Percentiles rank a stretch among this genome's conserved stretches.
Evolutionary conservation across 106 monocot species (phyloP).

Genomic region (Phalaenopsis equestris): DNA sequence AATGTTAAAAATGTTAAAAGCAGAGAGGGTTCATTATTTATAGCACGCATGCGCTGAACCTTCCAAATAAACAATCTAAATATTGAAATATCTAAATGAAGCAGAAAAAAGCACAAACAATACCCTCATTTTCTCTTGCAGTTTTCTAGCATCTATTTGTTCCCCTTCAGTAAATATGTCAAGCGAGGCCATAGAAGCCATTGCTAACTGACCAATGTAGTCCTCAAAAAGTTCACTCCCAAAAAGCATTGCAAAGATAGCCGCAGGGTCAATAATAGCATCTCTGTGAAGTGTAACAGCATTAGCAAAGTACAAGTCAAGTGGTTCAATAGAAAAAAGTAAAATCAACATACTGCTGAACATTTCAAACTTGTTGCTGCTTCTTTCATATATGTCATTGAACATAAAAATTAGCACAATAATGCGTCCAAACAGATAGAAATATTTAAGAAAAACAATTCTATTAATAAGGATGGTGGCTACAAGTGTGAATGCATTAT

Average conservation of each 20-base stretch:
- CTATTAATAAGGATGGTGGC: neutral
- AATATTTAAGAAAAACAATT: neutral
- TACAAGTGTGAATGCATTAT: neutral
- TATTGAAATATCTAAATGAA: neutral
- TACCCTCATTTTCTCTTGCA: constrained; percentile 97
- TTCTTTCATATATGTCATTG: neutral
- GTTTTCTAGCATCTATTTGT: constrained; percentile 64
- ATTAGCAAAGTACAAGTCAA: neutral
- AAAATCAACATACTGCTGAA: neutral
- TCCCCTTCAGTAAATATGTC: constrained; percentile 76
- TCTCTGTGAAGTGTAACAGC: constrained; percentile 37
- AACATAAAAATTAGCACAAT: constrained; percentile 5
- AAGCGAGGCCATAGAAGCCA: constrained; percentile 97
- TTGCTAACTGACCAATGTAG: constrained; percentile 94
- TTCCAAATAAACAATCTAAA: neutral
- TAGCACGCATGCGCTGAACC: too few relatives aligned
- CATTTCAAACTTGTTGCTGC: neutral
- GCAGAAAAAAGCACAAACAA: neutral
- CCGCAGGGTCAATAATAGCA: constrained; percentile 91
- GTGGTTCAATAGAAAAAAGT: neutral
- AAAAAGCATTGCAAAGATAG: constrained; percentile 99
- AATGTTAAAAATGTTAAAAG: too few relatives aligned
- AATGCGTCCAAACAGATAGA: neutral
- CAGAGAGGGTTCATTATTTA: too few relatives aligned
- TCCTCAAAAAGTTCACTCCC: constrained; percentile 98